Conservation (phyloP, 768 basidiomycete genomes). For the Termitomyces sp. region DNA sequence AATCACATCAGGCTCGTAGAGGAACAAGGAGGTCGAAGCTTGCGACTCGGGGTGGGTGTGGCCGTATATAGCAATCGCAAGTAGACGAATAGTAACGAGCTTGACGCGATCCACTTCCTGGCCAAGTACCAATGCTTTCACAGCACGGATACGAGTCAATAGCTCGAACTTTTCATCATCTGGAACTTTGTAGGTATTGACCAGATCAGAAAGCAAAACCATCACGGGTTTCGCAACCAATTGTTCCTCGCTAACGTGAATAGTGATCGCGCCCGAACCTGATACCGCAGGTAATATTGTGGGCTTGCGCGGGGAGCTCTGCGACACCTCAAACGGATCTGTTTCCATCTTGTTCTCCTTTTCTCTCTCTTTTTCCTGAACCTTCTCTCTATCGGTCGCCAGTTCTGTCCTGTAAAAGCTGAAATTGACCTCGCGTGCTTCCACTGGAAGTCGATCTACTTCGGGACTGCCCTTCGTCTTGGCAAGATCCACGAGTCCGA, state of each 20-base stretch:
- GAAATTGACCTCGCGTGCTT: constrained; percentile 76
- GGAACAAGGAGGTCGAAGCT: constrained; percentile 77
- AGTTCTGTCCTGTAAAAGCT: constrained; percentile 70
- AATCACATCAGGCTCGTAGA: constrained; percentile 93
- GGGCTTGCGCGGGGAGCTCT: constrained; percentile 45
- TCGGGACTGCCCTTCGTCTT: constrained; percentile 44
- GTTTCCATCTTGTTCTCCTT: constrained; percentile 43
- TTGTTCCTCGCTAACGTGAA: constrained; percentile 59
- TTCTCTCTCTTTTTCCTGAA: constrained; percentile 36
- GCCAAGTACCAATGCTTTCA: constrained; percentile 58
- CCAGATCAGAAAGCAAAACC: constrained; percentile 69
- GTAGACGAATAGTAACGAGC: constrained; percentile 72
- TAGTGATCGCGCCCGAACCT: constrained; percentile 46
- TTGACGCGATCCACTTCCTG: constrained; percentile 67
- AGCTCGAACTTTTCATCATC: constrained; percentile 85
- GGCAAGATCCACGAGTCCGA: constrained; percentile 71
- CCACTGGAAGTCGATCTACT: constrained; percentile 59
- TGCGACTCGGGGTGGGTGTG: constrained; percentile 80
- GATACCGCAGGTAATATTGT: constrained; percentile 25
- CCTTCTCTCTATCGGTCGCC: constrained; percentile 22
- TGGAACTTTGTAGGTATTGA: constrained; percentile 65
- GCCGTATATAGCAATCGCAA: constrained; percentile 88
- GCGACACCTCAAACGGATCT: constrained; percentile 35
- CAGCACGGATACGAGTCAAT: constrained; percentile 78
- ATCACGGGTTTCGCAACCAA: constrained; percentile 61